Conservation (phyloP, 257 asterid species). For the Plantago elongata region DNA sequence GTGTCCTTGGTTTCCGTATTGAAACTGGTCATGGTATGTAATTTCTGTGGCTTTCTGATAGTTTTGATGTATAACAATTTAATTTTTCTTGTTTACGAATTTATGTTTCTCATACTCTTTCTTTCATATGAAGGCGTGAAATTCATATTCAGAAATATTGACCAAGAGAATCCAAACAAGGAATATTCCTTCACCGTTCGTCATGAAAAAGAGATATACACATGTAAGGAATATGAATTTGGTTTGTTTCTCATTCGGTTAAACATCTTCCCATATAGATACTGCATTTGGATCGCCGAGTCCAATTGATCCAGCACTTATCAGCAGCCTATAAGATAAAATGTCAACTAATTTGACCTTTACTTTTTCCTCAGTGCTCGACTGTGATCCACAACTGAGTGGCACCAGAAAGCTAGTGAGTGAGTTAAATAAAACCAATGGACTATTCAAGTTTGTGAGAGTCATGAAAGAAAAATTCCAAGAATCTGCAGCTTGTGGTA, state of each 20-base stretch:
- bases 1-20: conserved; percentile 76
- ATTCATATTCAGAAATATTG: conserved; percentile 72
- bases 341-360: not conserved
- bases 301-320: conserved; percentile 16
- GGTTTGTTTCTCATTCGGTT: conserved; percentile 1
- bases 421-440: conserved; percentile 50
- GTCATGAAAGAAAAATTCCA: conserved; percentile 54
- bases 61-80: not conserved
- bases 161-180: conserved; percentile 44
- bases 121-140: conserved; percentile 60
- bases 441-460: conserved; percentile 53
- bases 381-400: conserved; percentile 41
- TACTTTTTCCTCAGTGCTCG: conserved; percentile 36
- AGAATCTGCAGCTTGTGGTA: conserved; percentile 41
- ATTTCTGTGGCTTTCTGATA: conserved; percentile 15
- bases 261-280: conserved; percentile 8
- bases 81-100: not conserved
- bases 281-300: conserved; percentile 11
- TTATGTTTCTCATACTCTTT: conserved; percentile 16
- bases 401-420: conserved; percentile 38
- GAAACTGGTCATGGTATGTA: conserved; percentile 79
- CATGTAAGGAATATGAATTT: conserved; percentile 46
- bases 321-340: not conserved
- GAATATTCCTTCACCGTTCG: conserved; percentile 72
- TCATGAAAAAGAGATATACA: conserved; percentile 65